Base-by-base conservation (phyloP, 306 rosid species). In the Arachis stenosperma region DNA sequence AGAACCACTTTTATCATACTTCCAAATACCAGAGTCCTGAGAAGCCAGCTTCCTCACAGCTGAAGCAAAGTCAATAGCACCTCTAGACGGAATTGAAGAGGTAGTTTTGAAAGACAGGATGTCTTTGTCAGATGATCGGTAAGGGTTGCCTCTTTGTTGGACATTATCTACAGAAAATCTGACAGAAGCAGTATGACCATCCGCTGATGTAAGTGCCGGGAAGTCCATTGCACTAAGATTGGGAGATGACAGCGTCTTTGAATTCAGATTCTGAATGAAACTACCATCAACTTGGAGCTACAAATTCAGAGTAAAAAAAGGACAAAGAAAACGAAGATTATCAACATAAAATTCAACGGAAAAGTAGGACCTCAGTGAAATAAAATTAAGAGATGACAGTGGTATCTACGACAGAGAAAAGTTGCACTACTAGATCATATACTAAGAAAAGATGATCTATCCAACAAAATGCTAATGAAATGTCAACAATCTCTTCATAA, bases 261-360 rank as follows among this genome's bases (percentile, higher is more conserved):
- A 52, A 83, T 74, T 88, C 80, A 77, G 53, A 79, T 82, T 86
- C 74, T 83, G 94, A 69, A 67, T 81, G 78, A 86, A 86, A 52
- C 85, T 87, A 61, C 81, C 80, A 70, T 90, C 97, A 39, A 85
- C 94, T 88, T 88, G 97, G 78, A 85, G 97, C 97, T 90, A 75
- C 88, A 88, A 68, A 37, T 64, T 60, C 47, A 48, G 10, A 15
- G 57, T 54, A 22, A 67, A 43, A 22, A 22, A 50, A 68, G 39
- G 58, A 14, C 53, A 70, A 43, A 48, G 5, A 46, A 42, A 13
- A 9, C 0, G 43, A 42, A 67, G 54, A 58, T 44, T 15, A 67
- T 57, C 47, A 66, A 33, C 50, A 67, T 44, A 57, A 47, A 44
- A 44, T 57, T 53, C 11, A 22, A 33, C 15, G 44, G 8, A 42